Evolutionary conservation across 177 flowering plant species (phyloP).

Genomic region (Vitis hybrid): DNA sequence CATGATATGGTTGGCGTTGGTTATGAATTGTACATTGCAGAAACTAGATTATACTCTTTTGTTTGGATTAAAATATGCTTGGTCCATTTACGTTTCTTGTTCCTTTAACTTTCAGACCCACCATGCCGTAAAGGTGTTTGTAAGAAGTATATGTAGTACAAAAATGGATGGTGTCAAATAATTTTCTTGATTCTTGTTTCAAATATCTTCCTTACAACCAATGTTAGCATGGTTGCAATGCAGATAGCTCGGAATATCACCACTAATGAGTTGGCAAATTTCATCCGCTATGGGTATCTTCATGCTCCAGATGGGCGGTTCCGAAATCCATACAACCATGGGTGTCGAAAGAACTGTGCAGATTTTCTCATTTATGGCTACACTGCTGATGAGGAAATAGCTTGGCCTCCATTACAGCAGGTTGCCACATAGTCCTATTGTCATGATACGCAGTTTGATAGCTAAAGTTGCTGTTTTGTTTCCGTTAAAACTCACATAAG

Average conservation of each 20-base stretch:
- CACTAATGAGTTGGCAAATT: conserved; percentile 84
- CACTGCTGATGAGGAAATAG: conserved; percentile 66
- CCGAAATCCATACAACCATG: conserved; percentile 89
- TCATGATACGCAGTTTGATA: no score
- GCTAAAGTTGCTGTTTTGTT: no score
- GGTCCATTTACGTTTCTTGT: background rate
- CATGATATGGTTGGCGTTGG: background rate
- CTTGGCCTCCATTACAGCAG: conserved; percentile 70
- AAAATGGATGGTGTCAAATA: background rate
- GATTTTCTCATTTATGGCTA: conserved; percentile 79
- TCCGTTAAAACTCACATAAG: no score
- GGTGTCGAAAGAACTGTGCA: conserved; percentile 80
- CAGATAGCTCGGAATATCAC: conserved; percentile 95
- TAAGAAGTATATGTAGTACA: background rate
- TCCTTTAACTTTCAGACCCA: background rate
- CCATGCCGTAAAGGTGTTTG: background rate
- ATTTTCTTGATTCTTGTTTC: background rate
- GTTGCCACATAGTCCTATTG: conserved; percentile 19
- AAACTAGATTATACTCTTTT: no score
- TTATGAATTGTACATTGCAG: background rate
- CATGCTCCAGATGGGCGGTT: conserved; percentile 84
- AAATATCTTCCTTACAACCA: background rate
- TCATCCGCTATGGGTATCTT: conserved; percentile 77
- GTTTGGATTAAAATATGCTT: background rate
- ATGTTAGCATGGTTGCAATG: conserved; percentile 6